Conservation (phyloP, 2,329 filamentous ascomycete genomes). For the Cladosporium cucumerinum region DNA sequence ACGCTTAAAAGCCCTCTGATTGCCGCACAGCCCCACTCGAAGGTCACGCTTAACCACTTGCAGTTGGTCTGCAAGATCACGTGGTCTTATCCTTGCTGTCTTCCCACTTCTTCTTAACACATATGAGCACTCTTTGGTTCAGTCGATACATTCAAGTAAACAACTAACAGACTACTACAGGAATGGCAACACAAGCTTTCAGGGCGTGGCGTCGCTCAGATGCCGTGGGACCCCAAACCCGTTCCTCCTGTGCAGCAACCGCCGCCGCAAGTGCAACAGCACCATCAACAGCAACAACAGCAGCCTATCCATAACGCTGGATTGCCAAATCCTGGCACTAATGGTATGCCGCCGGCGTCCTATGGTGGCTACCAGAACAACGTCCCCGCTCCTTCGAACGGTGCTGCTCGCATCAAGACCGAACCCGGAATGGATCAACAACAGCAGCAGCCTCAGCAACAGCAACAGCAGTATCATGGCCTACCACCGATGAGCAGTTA, state of each 20-base stretch:
- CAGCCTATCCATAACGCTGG: conserved; percentile 23
- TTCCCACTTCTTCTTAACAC: neutral
- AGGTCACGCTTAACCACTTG: conserved; percentile 35
- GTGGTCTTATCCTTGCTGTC: conserved; percentile 12
- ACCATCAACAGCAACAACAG: conserved; percentile 27
- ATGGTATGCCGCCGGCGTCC: conserved; percentile 15
- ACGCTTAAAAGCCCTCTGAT: conserved; percentile 42
- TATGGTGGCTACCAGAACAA: conserved; percentile 11
- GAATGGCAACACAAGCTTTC: conserved; percentile 93
- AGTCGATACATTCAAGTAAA: neutral
- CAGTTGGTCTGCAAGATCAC: conserved; percentile 26
- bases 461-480: conserved; percentile 31
- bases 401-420: conserved; percentile 47
- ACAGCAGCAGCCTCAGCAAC: conserved; percentile 19
- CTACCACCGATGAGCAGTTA: conserved; percentile 26
- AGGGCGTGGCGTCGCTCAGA: conserved; percentile 76
- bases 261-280: conserved; percentile 5
- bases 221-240: conserved; percentile 92
- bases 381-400: conserved; percentile 12
- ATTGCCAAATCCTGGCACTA: conserved; percentile 2
- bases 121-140: neutral
- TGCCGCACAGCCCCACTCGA: conserved; percentile 18
- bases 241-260: conserved; percentile 46
- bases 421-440: conserved; percentile 44
- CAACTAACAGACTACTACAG: conserved; percentile 46